These are phyloP conservation scores for Aspergillus pseudoglaucus DNA, from an alignment of 2,329 filamentous ascomycete genomes.

Conservation along the genomic window DNA sequence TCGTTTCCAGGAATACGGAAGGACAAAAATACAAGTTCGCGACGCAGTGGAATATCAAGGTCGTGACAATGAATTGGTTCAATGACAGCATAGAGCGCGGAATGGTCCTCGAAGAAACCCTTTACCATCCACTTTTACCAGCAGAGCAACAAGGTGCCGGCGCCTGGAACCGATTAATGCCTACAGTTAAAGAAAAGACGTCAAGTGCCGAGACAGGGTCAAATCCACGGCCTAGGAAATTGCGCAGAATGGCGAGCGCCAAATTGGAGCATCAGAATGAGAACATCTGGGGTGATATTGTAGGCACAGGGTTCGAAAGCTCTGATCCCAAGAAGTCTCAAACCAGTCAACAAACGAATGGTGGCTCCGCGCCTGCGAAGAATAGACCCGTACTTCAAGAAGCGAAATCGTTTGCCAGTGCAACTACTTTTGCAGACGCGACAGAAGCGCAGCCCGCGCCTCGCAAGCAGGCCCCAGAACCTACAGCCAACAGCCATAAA, in stretches of 20 bases:
- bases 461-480: constrained; percentile 9
- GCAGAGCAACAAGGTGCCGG: constrained; percentile 65
- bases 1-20: constrained; percentile 70
- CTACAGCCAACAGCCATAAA: constrained; percentile 26
- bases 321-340: constrained; percentile 18
- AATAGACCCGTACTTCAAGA: constrained; percentile 23
- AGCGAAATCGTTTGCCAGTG: constrained; percentile 33
- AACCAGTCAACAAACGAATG: constrained; percentile 20
- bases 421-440: constrained; percentile 26
- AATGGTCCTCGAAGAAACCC: constrained; percentile 83
- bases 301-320: constrained; percentile 44
- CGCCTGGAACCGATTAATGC: constrained; percentile 59
- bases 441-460: constrained; percentile 11
- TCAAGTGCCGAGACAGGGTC: constrained; percentile 40
- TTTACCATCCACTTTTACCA: constrained; percentile 70
- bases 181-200: constrained; percentile 17
- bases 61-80: constrained; percentile 81
- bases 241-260: constrained; percentile 80
- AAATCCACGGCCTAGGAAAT: constrained; percentile 65
- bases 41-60: constrained; percentile 70
- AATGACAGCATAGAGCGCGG: constrained; percentile 73
- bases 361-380: constrained; percentile 11
- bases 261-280: constrained; percentile 74
- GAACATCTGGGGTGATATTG: constrained; percentile 85
- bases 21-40: constrained; percentile 89